Percentiles rank a stretch among this genome's conserved stretches.
These are phyloP conservation scores for Cordia subcordata DNA, from an alignment of 257 asterid species.

Conservation along the genomic window DNA sequence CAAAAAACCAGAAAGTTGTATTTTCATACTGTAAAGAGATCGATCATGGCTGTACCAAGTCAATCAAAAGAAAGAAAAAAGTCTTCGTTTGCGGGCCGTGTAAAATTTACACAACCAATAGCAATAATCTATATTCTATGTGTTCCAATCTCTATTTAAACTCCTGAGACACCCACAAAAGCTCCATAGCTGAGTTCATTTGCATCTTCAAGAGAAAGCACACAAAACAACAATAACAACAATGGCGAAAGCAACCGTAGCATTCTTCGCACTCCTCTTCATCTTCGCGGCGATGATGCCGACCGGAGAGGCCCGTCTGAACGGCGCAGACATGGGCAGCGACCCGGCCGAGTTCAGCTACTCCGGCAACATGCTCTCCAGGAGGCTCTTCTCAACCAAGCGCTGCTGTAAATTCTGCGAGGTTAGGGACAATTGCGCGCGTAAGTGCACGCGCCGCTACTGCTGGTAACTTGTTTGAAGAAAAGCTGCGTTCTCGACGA, in stretches of 20 bases:
- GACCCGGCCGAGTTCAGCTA: neutral
- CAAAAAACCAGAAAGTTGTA: no score
- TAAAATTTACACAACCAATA: no score
- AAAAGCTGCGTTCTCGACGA: no score
- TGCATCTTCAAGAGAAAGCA: neutral
- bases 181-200: neutral
- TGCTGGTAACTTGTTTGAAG: no score
- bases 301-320: neutral
- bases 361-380: neutral
- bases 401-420: neutral
- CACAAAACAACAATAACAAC: neutral
- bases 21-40: no score
- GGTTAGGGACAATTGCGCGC: neutral
- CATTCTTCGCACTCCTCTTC: neutral
- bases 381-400: neutral
- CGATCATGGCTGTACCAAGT: no score
- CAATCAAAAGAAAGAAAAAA: no score
- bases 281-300: neutral
- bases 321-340: neutral
- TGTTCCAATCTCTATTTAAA: neutral
- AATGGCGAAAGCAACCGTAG: neutral
- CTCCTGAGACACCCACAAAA: neutral
- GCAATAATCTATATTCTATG: no score
- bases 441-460: neutral
- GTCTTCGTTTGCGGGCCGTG: neutral